Base-by-base conservation (phyloP, 2,329 filamentous ascomycete genomes). In the Microcera coccophila region DNA sequence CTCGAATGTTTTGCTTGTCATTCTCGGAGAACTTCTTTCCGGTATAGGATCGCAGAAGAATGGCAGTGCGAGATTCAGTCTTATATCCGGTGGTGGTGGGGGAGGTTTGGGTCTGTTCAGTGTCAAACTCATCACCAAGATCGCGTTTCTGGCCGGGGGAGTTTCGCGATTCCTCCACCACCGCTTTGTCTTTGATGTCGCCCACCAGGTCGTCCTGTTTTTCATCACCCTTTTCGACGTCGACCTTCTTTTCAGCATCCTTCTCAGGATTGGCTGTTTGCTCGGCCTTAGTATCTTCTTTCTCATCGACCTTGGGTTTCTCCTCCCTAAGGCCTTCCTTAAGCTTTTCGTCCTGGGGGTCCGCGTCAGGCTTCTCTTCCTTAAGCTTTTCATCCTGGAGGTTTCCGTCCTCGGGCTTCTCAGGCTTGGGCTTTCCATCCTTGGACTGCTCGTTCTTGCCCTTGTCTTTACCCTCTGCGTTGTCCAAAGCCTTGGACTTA, bases 1-100 rank as follows among this genome's bases (percentile, higher is more conserved):
- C 79, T 20, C 90, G 84, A 31, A 95, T 80, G 41, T 82, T 83
- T 61, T 90, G 81, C 58, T 86, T 80, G 60, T 91, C 87, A 58
- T 91, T 87, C 31, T 86, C 78, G 20, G 82, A 87, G 62, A 90
- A 95, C 20, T 78, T 63, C 61, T 87, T 89, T 42, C 81, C 84
- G 22, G 79, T 81, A 71, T 85, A 91, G 0, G 86, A 84, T 28
- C 89, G 81, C 28, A 95, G 74, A 5, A 95, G 65, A 9, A 95
- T 65, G 2, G 85, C 88, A 0, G 86, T 90, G 26, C 88, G 76
- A 3, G 67, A 60, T 55, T 79, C 74, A 2, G 61, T 54, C 32
- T 50, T 52, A 38, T 54, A 57, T 3, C 60, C 57, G 18, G 39
- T 48, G 14, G 52, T 47, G 26, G 22, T 47, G 19, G 35, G 42